Conservation (phyloP, 352 stramenopile genomes). For the Pythium brassicae region DNA sequence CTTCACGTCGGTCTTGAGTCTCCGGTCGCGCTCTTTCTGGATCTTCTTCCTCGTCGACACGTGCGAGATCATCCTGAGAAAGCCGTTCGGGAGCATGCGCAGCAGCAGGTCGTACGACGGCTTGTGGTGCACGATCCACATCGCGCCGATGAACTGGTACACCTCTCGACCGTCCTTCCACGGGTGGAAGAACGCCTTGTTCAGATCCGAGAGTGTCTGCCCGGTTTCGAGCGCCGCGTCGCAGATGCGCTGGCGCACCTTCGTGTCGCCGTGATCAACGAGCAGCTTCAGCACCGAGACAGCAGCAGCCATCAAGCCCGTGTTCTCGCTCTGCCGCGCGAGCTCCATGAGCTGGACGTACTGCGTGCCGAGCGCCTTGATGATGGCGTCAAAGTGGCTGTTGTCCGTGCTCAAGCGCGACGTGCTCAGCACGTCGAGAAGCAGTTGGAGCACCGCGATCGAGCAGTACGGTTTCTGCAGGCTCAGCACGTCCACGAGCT, state of each 20-base stretch:
- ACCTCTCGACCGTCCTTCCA: constrained; percentile 51
- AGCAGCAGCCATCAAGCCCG: constrained; percentile 51
- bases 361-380: constrained; percentile 56
- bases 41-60: constrained; percentile 55
- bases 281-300: constrained; percentile 66
- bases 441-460: constrained; percentile 54
- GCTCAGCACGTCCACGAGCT: constrained; percentile 48
- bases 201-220: constrained; percentile 48
- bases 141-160: constrained; percentile 69
- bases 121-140: constrained; percentile 78
- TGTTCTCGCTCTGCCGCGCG: constrained; percentile 37
- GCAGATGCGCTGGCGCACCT: constrained; percentile 58
- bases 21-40: constrained; percentile 45
- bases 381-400: constrained; percentile 67
- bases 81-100: constrained; percentile 59
- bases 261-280: constrained; percentile 63
- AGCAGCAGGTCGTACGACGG: constrained; percentile 64
- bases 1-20: constrained; percentile 24
- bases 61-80: constrained; percentile 73
- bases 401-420: constrained; percentile 66
- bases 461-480: constrained; percentile 42
- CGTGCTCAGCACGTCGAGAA: constrained; percentile 58
- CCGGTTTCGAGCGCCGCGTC: constrained; percentile 63
- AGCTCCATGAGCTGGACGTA: constrained; percentile 47
- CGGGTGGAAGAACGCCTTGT: constrained; percentile 69